Evolutionary conservation across 169 alveolate genomes (phyloP), one percentile per base, ranked within the genome.

Genomic region (Cryptosporidium felis): DNA sequence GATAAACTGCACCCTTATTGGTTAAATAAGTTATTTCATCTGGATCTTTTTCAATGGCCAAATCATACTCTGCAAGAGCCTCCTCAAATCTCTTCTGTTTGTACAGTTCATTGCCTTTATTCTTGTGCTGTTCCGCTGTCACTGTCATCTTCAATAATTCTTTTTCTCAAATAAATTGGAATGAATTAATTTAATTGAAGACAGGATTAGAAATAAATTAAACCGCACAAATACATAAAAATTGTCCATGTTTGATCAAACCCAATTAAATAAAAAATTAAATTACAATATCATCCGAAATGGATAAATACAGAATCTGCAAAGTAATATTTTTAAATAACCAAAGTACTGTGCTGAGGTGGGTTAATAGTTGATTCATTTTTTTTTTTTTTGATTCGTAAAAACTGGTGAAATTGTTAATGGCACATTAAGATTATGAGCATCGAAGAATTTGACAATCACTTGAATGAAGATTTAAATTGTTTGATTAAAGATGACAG

Each of bases 1-100:
- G 89, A 93, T 96, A 96, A 32, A 94, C 98, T 23, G 99, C 99
- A 40, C 98, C 98, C 67, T 95, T 95, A 89, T 95, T 95, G 80
- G 92, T 94, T 60, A 93, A 91, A 62, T 91, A 92, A 59, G 94
- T 80, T 46, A 96, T 90, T 66, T 96, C 96, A 28, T 80, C 89
- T 14, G 99, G 99, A 66, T 94, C 93, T 14, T 62, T 66, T 65
- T 92, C 95, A 44, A 96, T 94, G 16, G 99, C 99, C 89, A 94
- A 92, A 30, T 96, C 95, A 92, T 96, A 98, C 63, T 91, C 91
- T 63, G 94, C 96, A 80, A 96, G 88, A 0, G 99, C 99, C 82
- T 97, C 97, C 44, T 92, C 94, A 82, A 95, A 98, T 92, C 95
- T 93, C 90, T 95, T 93, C 63, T 95, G 97, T 89, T 95, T 94